Conservation (phyloP, 805 yeast genomes). For the Wickerhamiella sorbophila region DNA sequence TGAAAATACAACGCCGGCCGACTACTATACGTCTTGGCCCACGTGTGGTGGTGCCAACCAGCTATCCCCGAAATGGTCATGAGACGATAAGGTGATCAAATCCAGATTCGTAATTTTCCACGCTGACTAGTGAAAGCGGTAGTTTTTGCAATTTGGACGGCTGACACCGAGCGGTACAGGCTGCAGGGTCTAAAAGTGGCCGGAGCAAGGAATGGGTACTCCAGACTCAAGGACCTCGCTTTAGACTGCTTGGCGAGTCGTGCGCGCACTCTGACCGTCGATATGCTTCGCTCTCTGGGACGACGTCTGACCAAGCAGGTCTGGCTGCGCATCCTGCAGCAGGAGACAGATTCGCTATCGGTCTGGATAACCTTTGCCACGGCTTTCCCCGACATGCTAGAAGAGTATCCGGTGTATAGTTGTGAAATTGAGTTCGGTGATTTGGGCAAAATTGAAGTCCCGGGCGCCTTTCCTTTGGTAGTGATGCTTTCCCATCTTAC, state of each 20-base stretch:
- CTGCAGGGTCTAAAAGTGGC: not conserved
- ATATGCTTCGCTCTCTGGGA: not conserved
- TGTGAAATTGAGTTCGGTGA: not conserved
- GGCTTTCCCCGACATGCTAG: not conserved
- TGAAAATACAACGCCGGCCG: constrained; percentile 67
- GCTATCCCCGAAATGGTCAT: constrained; percentile 11
- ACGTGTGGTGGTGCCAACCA: constrained; percentile 39
- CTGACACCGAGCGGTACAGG: not conserved
- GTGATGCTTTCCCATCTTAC: not conserved
- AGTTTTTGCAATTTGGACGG: constrained; percentile 1
- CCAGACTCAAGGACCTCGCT: not conserved
- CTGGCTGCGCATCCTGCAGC: constrained; percentile 1
- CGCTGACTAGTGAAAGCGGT: not conserved
- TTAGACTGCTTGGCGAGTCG: not conserved
- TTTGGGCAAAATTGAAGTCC: not conserved
- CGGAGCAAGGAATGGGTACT: not conserved
- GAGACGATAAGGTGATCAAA: not conserved
- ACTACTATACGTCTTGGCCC: constrained; percentile 85
- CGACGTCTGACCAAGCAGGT: constrained; percentile 2
- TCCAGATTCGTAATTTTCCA: constrained; percentile 2
- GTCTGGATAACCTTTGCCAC: constrained; percentile 5
- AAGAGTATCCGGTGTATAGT: not conserved
- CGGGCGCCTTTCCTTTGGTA: not conserved
- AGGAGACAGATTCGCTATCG: constrained; percentile 1
- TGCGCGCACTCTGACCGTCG: not conserved